A percentile compares a stretch with the other conserved stretches of the same genome.
Evolutionary conservation across 2,329 filamentous ascomycete species (phyloP).

Genomic region (Colletotrichum ledebouriae): DNA sequence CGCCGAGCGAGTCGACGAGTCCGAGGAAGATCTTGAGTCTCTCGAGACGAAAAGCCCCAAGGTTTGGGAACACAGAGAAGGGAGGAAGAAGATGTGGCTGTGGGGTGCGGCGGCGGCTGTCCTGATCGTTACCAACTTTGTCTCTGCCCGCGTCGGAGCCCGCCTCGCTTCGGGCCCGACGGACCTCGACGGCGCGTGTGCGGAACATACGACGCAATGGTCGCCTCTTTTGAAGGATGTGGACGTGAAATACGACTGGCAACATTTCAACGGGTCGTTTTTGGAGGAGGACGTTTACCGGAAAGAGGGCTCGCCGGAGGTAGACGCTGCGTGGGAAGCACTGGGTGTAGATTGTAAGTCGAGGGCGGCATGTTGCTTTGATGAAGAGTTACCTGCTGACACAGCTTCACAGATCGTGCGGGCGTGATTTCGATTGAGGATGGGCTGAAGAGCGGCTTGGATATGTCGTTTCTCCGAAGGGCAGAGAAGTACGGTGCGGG

Average conservation of each 20-base stretch:
- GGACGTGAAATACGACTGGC: conserved; percentile 48
- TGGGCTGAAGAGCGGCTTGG: conserved; percentile 64
- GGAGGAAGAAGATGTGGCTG: conserved; percentile 12
- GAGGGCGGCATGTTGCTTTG: too few species aligned
- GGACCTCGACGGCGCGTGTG: conserved; percentile 46
- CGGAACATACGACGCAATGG: conserved; percentile 53
- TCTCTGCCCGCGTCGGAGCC: conserved; percentile 44
- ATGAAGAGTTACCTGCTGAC: conserved; percentile 21
- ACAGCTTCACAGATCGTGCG: conserved; percentile 53
- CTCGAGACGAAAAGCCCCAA: not conserved
- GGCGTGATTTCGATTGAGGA: conserved; percentile 64
- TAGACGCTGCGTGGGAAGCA: conserved; percentile 68
- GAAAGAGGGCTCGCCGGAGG: conserved; percentile 61
- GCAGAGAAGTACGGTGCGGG: conserved; percentile 69
- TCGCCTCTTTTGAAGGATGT: conserved; percentile 54
- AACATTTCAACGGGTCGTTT: conserved; percentile 69
- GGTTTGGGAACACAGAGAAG: conserved; percentile 18
- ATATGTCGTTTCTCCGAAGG: conserved; percentile 67
- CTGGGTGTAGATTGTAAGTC: conserved; percentile 60
- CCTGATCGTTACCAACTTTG: conserved; percentile 38
- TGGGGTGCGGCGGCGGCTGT: conserved; percentile 24
- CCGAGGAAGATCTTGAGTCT: conserved; percentile 43
- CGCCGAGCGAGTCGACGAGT: conserved; percentile 41
- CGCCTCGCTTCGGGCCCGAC: conserved; percentile 36
- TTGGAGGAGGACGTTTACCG: conserved; percentile 67